phyloP scores from a whole-genome alignment of 352 stramenopile species.

The Peronospora tabacina region DNA sequence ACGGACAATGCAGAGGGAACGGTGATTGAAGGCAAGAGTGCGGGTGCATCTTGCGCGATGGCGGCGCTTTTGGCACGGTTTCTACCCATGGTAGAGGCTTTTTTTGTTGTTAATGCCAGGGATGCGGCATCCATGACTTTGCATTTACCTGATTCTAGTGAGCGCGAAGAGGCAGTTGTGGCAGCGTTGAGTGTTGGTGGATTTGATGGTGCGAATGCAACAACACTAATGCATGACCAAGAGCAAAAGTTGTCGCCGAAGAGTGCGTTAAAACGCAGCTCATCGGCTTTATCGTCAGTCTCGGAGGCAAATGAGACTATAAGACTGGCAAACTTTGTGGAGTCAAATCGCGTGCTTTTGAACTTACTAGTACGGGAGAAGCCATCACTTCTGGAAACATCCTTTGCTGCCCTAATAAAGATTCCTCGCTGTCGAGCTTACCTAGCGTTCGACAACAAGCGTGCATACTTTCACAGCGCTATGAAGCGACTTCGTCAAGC shows the following conservation, averaged over 20 bases:
- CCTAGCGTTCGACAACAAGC: constrained; percentile 99
- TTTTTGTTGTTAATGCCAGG: constrained; percentile 96
- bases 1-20: constrained; percentile 69
- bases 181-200: constrained; percentile 58
- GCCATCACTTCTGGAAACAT: constrained; percentile 92
- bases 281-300: constrained; percentile 33
- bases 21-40: constrained; percentile 85
- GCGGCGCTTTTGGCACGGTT: constrained; percentile 94
- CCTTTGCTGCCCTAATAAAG: constrained; percentile 93
- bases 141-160: constrained; percentile 56
- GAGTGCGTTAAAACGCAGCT: constrained; percentile 29
- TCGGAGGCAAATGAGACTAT: constrained; percentile 59
- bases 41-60: constrained; percentile 84
- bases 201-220: constrained; percentile 38
- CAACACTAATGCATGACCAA: constrained; percentile 19
- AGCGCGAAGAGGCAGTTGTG: constrained; percentile 73
- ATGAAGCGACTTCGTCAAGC: constrained; percentile 87
- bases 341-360: constrained; percentile 92
- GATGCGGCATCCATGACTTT: constrained; percentile 75
- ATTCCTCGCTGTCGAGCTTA: constrained; percentile 91
- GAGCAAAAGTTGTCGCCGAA: constrained; percentile 28
- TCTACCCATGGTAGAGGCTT: constrained; percentile 95
- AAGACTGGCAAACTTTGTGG: constrained; percentile 89
- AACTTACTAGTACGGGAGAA: constrained; percentile 97
- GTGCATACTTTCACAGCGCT: constrained; percentile 96